phyloP scores from a whole-genome alignment of 75 land plant species.

The Selaginella tamariscina region DNA sequence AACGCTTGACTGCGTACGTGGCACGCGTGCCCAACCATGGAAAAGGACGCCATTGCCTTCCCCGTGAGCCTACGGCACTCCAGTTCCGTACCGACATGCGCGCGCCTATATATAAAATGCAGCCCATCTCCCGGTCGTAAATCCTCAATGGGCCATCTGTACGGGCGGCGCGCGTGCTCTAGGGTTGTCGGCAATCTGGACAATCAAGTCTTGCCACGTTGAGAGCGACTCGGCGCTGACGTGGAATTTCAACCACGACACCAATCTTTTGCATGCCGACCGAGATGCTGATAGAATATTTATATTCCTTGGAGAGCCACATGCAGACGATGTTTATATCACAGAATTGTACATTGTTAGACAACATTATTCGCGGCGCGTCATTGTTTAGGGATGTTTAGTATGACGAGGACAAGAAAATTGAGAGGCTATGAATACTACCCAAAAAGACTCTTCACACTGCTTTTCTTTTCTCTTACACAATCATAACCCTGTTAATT shows the following conservation, averaged over 20 bases:
- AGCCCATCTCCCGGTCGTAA: background rate
- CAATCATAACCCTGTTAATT: no score
- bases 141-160: background rate
- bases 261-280: slow-evolving; percentile 1
- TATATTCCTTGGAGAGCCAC: background rate
- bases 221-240: background rate
- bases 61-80: slow-evolving; percentile 2
- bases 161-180: background rate
- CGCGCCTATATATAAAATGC: background rate
- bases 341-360: no score
- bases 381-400: no score
- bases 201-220: background rate
- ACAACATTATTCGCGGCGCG: no score
- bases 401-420: no score
- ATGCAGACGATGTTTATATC: slow-evolving; percentile 3
- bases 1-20: background rate
- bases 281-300: background rate
- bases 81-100: background rate
- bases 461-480: no score
- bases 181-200: background rate
- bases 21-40: background rate
- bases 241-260: background rate
- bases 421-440: no score
- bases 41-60: background rate
- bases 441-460: no score